phyloP scores from a whole-genome alignment of 2,329 filamentous ascomycete species.

The Colletotrichum ledebouriae region DNA sequence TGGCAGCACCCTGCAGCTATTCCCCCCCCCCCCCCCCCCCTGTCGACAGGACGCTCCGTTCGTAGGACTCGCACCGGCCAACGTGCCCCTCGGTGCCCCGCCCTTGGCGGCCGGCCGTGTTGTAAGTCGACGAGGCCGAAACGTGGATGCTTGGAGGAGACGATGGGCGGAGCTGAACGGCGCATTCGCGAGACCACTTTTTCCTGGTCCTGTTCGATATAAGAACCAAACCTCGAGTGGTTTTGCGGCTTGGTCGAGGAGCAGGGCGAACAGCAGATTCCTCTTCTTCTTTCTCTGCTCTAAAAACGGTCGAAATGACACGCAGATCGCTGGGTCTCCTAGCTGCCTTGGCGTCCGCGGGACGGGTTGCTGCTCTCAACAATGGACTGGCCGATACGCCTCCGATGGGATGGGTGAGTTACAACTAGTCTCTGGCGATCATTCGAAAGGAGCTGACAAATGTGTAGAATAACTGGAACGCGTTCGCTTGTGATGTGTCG shows the following conservation, averaged over 20 bases:
- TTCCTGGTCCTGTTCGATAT: constrained; percentile 16
- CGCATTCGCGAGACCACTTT: constrained; percentile 24
- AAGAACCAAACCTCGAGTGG: constrained; percentile 12
- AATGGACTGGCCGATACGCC: constrained; percentile 44
- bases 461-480: constrained; percentile 40
- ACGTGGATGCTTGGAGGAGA: constrained; percentile 1
- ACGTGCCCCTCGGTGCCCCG: constrained; percentile 34
- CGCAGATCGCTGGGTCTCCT: constrained; percentile 27
- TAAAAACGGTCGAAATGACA: constrained; percentile 10
- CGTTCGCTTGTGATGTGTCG: constrained; percentile 40
- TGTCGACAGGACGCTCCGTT: constrained; percentile 13
- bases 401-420: constrained; percentile 44
- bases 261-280: not conserved
- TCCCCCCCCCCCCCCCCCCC: constrained; percentile 29
- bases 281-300: not conserved
- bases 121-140: constrained; percentile 13
- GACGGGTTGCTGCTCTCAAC: constrained; percentile 38
- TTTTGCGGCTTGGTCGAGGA: not conserved
- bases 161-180: constrained; percentile 22
- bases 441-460: not conserved
- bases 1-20: constrained; percentile 15
- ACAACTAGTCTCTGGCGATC: no score
- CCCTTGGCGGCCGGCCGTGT: constrained; percentile 29
- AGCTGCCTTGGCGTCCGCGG: constrained; percentile 29
- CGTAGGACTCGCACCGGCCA: constrained; percentile 15